These are phyloP conservation scores for Ceratobasidium sp. DNA, from an alignment of 1,284 basidiomycete species.

Conservation along the genomic window DNA sequence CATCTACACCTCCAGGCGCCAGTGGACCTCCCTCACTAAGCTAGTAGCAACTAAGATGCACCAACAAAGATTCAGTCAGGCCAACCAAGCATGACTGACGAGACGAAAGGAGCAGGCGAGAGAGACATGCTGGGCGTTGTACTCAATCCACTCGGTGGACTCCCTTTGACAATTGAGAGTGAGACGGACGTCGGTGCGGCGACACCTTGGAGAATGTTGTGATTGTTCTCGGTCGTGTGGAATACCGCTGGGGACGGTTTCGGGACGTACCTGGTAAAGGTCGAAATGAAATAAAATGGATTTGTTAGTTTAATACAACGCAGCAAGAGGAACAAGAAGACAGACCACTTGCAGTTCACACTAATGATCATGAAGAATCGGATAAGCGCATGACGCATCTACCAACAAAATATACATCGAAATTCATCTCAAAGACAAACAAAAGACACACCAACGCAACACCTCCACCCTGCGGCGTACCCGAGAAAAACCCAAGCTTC, in stretches of 20 bases:
- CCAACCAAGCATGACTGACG: too few species aligned
- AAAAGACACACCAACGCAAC: slow-evolving; percentile 78
- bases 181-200: slow-evolving; percentile 78
- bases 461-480: slow-evolving; percentile 91
- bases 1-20: slow-evolving; percentile 80
- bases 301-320: background rate
- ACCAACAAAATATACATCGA: slow-evolving; percentile 49
- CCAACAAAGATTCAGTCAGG: background rate
- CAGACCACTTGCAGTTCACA: slow-evolving; percentile 82
- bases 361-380: slow-evolving; percentile 83
- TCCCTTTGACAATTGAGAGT: slow-evolving; percentile 79
- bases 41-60: slow-evolving; percentile 68
- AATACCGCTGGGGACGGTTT: slow-evolving; percentile 89
- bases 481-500: slow-evolving; percentile 90
- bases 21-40: slow-evolving; percentile 83
- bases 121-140: slow-evolving; percentile 66
- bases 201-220: slow-evolving; percentile 88
- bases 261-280: slow-evolving; percentile 89
- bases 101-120: too few species aligned
- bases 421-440: background rate
- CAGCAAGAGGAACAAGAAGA: slow-evolving; percentile 25
- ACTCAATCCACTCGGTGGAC: slow-evolving; percentile 83
- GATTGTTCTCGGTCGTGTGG: slow-evolving; percentile 92
- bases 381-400: slow-evolving; percentile 92
- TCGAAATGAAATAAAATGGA: background rate